phyloP scores from a whole-genome alignment of 176 grass and related monocot genomes.

The Avena atlantica region DNA sequence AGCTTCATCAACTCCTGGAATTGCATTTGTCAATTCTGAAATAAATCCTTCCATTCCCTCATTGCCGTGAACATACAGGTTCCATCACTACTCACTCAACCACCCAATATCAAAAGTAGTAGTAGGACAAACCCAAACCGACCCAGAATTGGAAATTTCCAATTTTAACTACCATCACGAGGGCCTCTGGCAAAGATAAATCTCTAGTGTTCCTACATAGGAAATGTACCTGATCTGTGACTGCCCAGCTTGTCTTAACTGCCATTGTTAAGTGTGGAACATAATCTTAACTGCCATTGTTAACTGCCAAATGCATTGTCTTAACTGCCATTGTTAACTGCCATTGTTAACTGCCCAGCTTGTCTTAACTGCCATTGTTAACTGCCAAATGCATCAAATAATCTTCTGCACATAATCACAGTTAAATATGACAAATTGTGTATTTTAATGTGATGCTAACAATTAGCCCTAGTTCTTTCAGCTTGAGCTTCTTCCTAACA shows the following conservation, averaged over 20 bases:
- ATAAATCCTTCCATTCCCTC: slow-evolving; percentile 95
- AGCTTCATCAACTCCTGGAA: slow-evolving; percentile 98
- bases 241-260: slow-evolving; percentile 11
- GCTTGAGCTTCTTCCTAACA: slow-evolving; percentile 92
- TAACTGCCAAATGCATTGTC: slow-evolving; percentile 25
- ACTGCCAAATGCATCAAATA: neutral
- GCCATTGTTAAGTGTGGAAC: neutral
- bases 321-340: neutral
- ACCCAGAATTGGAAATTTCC: slow-evolving; percentile 35
- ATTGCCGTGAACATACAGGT: slow-evolving; percentile 36
- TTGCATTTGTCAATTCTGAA: slow-evolving; percentile 95
- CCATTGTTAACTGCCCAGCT: neutral
- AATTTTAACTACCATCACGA: neutral
- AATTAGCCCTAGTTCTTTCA: slow-evolving; percentile 31
- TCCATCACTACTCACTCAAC: slow-evolving; percentile 13
- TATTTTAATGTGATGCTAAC: neutral
- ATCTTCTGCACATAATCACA: neutral
- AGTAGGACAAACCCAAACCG: neutral
- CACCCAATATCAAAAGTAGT: slow-evolving; percentile 27
- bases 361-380: slow-evolving; percentile 21
- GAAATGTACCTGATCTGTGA: slow-evolving; percentile 20
- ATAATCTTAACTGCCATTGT: slow-evolving; percentile 7
- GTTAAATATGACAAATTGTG: neutral
- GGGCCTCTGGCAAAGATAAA: neutral
- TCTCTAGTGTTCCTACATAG: neutral